Base-by-base conservation (phyloP, 2,329 filamentous ascomycete species). In the Aspergillus ibericus region DNA sequence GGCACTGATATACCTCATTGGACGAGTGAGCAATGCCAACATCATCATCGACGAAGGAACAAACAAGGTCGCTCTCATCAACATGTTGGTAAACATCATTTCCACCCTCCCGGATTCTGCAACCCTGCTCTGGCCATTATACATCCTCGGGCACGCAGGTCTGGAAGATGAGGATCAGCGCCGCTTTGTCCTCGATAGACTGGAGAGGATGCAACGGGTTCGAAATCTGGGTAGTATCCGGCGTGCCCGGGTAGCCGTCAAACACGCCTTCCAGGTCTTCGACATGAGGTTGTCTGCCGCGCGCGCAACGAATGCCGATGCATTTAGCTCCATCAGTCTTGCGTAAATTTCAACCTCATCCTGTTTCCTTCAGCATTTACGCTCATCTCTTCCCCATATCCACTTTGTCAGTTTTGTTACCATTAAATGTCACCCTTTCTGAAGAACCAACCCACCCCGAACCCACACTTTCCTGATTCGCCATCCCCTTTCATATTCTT, bases 221-320 rank as follows among this genome's bases (percentile, higher is more conserved):
- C 60, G 70, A 9, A 72, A 72, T 53, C 53, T 72, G 27, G 70
- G 70, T 1, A 69, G 67, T 59, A 66, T 72, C n/a, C 60, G 67
- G 15, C 59, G 61, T 2, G 63, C 67, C 1, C 60, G 61, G 5
- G 57, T 62, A 47, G 61, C 65, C 20, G 67, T 70, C 20, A 65
- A 70, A 44, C 55, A 47, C 40, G 59, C 65, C 16, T 69, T 68
- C 13, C 22, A 27, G 44, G 44, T 47, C 13, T 15, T 47, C 4
- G 44, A 47, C 15, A 16, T 47, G 6, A 27, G 38, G 9, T 13
- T 18, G 8, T 32, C 29, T 32, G 20, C 38, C 5, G 38, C 38
- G 0, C 16, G 9, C 9, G 16, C 12, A 8, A 42, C 10, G 38
- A 32, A 32, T 9, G 38, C 38, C 12, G 18, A 18, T 10, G 18